Base-by-base conservation (phyloP, 352 stramenopile genomes). In the Nothophytophthora sp. region DNA sequence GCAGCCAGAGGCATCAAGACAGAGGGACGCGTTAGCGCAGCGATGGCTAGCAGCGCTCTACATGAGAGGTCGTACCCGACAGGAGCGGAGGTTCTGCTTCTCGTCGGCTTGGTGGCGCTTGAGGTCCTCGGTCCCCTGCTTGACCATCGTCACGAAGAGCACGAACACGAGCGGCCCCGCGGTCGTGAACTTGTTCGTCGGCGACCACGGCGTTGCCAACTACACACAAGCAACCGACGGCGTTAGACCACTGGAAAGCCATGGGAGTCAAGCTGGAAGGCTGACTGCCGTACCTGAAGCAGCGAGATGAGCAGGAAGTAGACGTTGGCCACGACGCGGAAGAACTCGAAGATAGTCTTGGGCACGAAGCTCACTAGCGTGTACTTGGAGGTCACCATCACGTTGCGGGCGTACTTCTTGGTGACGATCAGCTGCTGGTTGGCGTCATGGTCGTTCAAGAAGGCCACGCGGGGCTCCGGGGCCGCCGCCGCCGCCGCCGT, bases 291-390 rank as follows among this genome's bases (percentile, higher is more conserved):
- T 41, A 81, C 71, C 71, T 98, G 96, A 13, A 98, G 78, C 27
- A 93, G 49, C 9, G 89, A 95, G 33, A 98, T 95, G 28, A 91
- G 68, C n/a, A 98, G 64, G 65, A 98, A 98, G 71, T 98, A 98
- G 51, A 98, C 70, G 61, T 98, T 98, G 24, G 89, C 92, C 37
- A 97, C 88, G 47, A 94, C 76, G 24, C 92, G 85, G 67, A 98
- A 98, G 73, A 98, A 96, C 61, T 98, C 88, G 36, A 93, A 84
- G 42, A 97, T 87, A 15, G 84, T 90, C 76, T 97, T 82, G 13
- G 96, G 95, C 35, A 98, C 53, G 66, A 98, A 99, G 38, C 76
- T 76, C 33, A 70, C 22, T 10, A 90, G 20, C 9, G 93, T 98
- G 72, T 98, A 99, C 70, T 96, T 97, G 58, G 78, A 89, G 2